These are phyloP conservation scores for Sphaerostilbella broomeana DNA, from an alignment of 2,329 filamentous ascomycete species.

Conservation along the genomic window DNA sequence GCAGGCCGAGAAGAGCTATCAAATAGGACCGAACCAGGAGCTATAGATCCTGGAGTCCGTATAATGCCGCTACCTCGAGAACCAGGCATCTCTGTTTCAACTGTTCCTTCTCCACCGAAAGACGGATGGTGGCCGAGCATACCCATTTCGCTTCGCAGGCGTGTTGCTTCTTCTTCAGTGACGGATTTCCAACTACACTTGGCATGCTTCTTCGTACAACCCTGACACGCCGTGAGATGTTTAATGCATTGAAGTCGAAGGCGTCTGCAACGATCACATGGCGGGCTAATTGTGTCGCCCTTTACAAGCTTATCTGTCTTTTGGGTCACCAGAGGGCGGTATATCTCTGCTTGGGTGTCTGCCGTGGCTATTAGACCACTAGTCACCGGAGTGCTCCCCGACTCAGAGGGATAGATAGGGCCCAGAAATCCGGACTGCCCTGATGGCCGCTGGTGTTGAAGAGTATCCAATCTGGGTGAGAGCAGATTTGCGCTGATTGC, in stretches of 20 bases:
- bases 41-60: background rate
- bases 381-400: background rate
- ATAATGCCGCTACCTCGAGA: too few relatives aligned
- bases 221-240: conserved; percentile 77
- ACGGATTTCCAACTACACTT: conserved; percentile 82
- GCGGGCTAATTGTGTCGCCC: conserved; percentile 69
- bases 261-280: conserved; percentile 76
- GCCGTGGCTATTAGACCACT: background rate
- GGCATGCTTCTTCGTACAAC: conserved; percentile 84
- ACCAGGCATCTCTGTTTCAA: too few relatives aligned
- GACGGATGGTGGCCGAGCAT: background rate
- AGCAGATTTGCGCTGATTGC: conserved; percentile 19
- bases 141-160: conserved; percentile 25
- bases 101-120: background rate
- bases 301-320: conserved; percentile 69
- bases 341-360: conserved; percentile 17
- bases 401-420: background rate
- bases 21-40: background rate
- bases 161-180: conserved; percentile 58
- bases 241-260: conserved; percentile 78
- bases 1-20: background rate
- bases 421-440: conserved; percentile 8
- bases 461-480: conserved; percentile 22
- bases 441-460: conserved; percentile 17
- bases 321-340: conserved; percentile 57